Percentiles rank a stretch among this genome's conserved stretches.
Conservation (phyloP, 2,329 filamentous ascomycete genomes). For the Scedosporium boydii region DNA sequence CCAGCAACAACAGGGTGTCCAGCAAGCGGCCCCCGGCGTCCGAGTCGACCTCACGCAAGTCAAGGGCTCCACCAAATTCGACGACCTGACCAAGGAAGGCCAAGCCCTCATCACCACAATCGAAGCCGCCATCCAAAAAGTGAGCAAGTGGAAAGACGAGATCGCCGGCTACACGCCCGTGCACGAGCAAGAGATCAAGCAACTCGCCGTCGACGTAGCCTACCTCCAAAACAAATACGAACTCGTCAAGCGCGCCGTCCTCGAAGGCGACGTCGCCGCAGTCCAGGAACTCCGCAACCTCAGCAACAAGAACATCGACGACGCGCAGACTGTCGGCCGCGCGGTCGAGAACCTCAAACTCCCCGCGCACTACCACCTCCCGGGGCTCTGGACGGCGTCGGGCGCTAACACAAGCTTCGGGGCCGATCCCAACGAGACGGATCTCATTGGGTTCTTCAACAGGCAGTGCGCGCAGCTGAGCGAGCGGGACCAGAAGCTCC, state of each 20-base stretch:
- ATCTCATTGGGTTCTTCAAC: slow-evolving; percentile 35
- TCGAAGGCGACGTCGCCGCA: slow-evolving; percentile 49
- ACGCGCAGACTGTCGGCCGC: slow-evolving; percentile 63
- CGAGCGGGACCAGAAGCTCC: slow-evolving; percentile 31
- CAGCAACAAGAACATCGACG: slow-evolving; percentile 53
- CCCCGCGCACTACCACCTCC: slow-evolving; percentile 47
- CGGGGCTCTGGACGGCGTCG: slow-evolving; percentile 27
- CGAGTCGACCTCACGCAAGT: slow-evolving; percentile 72
- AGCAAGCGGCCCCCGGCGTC: slow-evolving; percentile 57
- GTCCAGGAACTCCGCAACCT: slow-evolving; percentile 53
- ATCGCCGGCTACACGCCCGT: slow-evolving; percentile 59
- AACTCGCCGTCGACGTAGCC: slow-evolving; percentile 36
- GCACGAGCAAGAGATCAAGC: slow-evolving; percentile 37
- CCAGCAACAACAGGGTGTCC: slow-evolving; percentile 12
- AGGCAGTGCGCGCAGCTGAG: slow-evolving; percentile 32
- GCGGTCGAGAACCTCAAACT: slow-evolving; percentile 67
- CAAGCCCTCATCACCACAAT: slow-evolving; percentile 69
- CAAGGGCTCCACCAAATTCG: slow-evolving; percentile 81
- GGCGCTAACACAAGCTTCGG: slow-evolving; percentile 22
- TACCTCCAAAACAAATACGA: slow-evolving; percentile 41
- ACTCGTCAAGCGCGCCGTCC: slow-evolving; percentile 29
- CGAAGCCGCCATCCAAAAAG: slow-evolving; percentile 70
- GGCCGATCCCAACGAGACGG: slow-evolving; percentile 28
- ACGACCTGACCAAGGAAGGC: slow-evolving; percentile 74
- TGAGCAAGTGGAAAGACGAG: slow-evolving; percentile 69